Evolutionary conservation across 2,329 filamentous ascomycete species (phyloP), one percentile per base, ranked within the genome.

Genomic region (Nigrospora oryzae): DNA sequence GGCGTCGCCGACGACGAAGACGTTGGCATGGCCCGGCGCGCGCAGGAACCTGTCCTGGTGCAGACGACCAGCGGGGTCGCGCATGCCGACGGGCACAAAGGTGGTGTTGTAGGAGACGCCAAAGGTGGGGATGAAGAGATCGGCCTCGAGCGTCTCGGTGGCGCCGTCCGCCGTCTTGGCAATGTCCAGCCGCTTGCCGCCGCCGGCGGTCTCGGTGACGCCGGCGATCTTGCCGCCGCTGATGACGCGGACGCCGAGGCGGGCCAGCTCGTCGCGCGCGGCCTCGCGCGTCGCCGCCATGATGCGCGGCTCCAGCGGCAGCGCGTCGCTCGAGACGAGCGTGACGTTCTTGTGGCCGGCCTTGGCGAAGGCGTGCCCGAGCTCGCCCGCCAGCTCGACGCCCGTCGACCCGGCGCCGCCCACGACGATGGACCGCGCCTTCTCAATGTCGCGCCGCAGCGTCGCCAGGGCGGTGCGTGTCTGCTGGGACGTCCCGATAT

Each of bases 371-470:
- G 67, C 65, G 15, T 64, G 64, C 10, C 66, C 74, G 23, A 79
- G 66, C 59, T 79, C 75, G 35, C 69, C 75, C 5, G 67, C 68
- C 10, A 71, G 61, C 57, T 79, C 75, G 31, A 70, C 57, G 17
- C 74, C 75, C 0, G 73, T 77, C 16, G 64, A 40, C 17, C 75
- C 75, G 10, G 68, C 75, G 34, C 75, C 75, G 14, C 65, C 73
- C 4, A 79, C 62, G 42, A 78, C 70, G 47, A 79, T 69, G 23
- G 65, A 68, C 46, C 65, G 60, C 13, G 74, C 74, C 11, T 55
- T 50, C 12, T 59, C 53, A 49, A 79, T 65, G 38, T 62, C 53
- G 2, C 56, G 34, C 19, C 65, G 66, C 33, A 69, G 51, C 15
- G 50, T 43, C 28, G 62, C 61, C 4, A 77, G 52, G 16, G 58